These are phyloP conservation scores for Vicia villosa DNA, from an alignment of 306 rosid species.

Conservation along the genomic window DNA sequence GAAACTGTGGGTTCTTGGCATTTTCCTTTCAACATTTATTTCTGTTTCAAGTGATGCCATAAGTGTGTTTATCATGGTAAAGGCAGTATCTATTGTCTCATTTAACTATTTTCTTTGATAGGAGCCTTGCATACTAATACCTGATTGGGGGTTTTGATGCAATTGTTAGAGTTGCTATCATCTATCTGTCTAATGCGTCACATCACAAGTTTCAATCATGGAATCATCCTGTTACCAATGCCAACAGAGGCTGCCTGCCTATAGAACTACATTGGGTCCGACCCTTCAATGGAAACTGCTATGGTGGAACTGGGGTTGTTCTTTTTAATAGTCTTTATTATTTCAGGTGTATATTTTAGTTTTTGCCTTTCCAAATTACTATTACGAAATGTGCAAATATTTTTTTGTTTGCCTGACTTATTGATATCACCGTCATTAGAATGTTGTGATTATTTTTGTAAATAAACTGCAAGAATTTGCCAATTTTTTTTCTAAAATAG, in stretches of 20 bases:
- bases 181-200: neutral
- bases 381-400: slow-evolving; percentile 19
- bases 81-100: too few relatives aligned
- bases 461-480: neutral
- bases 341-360: slow-evolving; percentile 9
- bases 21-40: too few relatives aligned
- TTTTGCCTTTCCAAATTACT: slow-evolving; percentile 25
- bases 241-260: neutral
- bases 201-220: neutral
- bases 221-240: slow-evolving; percentile 2
- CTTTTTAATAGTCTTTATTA: slow-evolving; percentile 5
- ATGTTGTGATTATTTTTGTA: slow-evolving; percentile 17
- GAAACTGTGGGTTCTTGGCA: too few relatives aligned
- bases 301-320: neutral
- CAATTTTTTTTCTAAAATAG: slow-evolving; percentile 29
- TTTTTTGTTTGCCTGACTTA: slow-evolving; percentile 11
- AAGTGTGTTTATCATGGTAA: too few relatives aligned
- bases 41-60: too few relatives aligned
- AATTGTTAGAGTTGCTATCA: slow-evolving; percentile 5
- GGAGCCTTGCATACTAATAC: slow-evolving; percentile 14
- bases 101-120: too few relatives aligned
- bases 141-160: neutral
- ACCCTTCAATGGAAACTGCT: slow-evolving; percentile 2
- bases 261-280: neutral
- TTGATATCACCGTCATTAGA: slow-evolving; percentile 23